These are phyloP conservation scores for Aspergillus sp. DNA, from an alignment of 2,329 filamentous ascomycete species.

Conservation along the genomic window DNA sequence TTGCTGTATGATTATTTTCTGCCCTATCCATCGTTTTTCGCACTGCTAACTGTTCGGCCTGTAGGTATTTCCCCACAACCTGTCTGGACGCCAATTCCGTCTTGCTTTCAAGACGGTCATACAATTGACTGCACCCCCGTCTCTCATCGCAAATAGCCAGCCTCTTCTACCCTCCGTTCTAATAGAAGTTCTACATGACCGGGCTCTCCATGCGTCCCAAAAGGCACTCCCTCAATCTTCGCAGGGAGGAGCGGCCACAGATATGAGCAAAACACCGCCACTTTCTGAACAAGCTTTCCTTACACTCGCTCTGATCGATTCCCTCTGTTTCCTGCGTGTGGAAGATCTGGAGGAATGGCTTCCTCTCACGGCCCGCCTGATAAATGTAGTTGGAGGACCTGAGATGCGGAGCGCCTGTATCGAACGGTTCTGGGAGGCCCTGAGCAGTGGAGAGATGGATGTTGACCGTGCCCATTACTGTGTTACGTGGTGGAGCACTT, in stretches of 20 bases:
- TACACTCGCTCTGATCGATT: conserved; percentile 71
- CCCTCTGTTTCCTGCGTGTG: conserved; percentile 68
- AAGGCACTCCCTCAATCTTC: conserved; percentile 41
- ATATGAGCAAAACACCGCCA: conserved; percentile 26
- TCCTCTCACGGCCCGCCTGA: conserved; percentile 61
- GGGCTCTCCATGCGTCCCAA: conserved; percentile 53
- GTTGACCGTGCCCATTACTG: conserved; percentile 74
- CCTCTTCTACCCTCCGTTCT: conserved; percentile 75
- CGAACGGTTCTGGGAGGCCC: conserved; percentile 71
- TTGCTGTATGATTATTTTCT: conserved; percentile 45
- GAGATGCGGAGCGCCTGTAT: conserved; percentile 61
- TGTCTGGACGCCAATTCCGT: conserved; percentile 81
- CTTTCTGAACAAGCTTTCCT: conserved; percentile 73
- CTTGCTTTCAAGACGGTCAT: conserved; percentile 83
- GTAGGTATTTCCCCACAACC: conserved; percentile 67
- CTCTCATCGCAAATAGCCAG: conserved; percentile 65
- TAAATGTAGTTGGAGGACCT: conserved; percentile 60
- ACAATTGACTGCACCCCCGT: conserved; percentile 75
- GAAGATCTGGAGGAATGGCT: conserved; percentile 76
- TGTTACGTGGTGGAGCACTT: conserved; percentile 79
- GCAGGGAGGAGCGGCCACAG: conserved; percentile 26
- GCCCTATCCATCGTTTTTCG: not conserved
- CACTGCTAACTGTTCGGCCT: not conserved
- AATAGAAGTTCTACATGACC: conserved; percentile 70
- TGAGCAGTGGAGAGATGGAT: conserved; percentile 82